These are phyloP conservation scores for Warburgia ugandensis DNA, from an alignment of 164 flowering plant species.

Conservation along the genomic window DNA sequence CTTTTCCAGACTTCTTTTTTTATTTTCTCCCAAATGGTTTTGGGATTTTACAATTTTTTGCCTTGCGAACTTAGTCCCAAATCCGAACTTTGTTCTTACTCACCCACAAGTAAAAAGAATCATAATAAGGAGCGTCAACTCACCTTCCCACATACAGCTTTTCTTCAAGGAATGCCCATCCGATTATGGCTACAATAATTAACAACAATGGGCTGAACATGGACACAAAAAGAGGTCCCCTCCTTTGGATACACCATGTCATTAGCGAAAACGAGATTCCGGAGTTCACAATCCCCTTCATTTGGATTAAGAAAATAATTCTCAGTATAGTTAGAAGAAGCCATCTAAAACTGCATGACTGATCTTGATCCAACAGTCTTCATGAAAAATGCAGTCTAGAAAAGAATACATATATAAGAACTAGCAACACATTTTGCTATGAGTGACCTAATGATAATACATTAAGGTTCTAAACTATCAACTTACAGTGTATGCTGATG, in stretches of 20 bases:
- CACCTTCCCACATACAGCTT: conserved; percentile 60
- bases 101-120: neutral
- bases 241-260: conserved; percentile 59
- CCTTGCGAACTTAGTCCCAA: too few species aligned
- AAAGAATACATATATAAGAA: neutral
- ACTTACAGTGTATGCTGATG: conserved; percentile 33
- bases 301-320: too few species aligned
- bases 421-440: neutral
- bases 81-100: too few species aligned
- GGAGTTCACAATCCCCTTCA: conserved; percentile 60
- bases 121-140: neutral
- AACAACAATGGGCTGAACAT: conserved; percentile 73
- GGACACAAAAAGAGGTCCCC: conserved; percentile 82
- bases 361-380: too few species aligned
- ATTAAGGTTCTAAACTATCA: neutral
- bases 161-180: conserved; percentile 65
- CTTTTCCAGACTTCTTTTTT: too few species aligned
- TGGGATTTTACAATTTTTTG: neutral
- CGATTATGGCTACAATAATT: conserved; percentile 52
- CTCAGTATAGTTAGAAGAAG: too few species aligned
- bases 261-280: conserved; percentile 51
- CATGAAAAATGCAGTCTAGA: too few species aligned
- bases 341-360: too few species aligned
- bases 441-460: neutral
- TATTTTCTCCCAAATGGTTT: too few species aligned